phyloP scores from a whole-genome alignment of 345 rosid species.

The Rubroshorea leprosula region DNA sequence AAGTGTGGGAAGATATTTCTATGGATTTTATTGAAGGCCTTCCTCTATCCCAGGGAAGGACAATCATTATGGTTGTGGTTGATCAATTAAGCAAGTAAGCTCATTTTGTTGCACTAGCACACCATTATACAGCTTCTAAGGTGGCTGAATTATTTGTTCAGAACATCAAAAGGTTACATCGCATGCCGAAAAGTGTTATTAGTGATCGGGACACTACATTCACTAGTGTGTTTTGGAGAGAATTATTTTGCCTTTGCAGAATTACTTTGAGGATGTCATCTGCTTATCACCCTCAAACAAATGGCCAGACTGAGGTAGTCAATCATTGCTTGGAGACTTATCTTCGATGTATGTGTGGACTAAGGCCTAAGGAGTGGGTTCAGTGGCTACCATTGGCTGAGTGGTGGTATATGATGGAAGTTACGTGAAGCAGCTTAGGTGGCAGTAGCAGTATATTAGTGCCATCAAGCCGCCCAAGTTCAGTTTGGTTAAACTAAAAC shows the following conservation, averaged over 20 bases:
- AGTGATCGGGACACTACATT: neutral
- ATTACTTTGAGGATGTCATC: neutral
- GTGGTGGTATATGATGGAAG: conserved; percentile 7
- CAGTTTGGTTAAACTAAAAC: too few species aligned
- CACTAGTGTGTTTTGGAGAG: neutral
- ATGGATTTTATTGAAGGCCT: neutral
- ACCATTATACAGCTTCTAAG: neutral
- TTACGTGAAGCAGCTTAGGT: too few species aligned
- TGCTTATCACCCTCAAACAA: neutral
- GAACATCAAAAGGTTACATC: neutral
- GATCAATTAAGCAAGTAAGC: neutral
- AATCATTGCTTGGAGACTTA: neutral
- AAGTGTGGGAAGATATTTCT: neutral
- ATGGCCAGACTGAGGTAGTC: neutral
- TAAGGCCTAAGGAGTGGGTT: neutral
- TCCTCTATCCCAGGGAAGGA: neutral
- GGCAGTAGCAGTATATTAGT: too few species aligned
- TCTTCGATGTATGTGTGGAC: neutral
- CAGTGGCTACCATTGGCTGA: neutral
- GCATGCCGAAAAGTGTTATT: neutral
- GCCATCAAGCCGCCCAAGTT: too few species aligned
- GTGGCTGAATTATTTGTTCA: neutral
- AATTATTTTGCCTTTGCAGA: neutral
- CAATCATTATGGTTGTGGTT: neutral
- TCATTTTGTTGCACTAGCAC: neutral